These are phyloP conservation scores for Ophiostoma ulmi DNA, from an alignment of 2,329 filamentous ascomycete species.

Conservation along the genomic window DNA sequence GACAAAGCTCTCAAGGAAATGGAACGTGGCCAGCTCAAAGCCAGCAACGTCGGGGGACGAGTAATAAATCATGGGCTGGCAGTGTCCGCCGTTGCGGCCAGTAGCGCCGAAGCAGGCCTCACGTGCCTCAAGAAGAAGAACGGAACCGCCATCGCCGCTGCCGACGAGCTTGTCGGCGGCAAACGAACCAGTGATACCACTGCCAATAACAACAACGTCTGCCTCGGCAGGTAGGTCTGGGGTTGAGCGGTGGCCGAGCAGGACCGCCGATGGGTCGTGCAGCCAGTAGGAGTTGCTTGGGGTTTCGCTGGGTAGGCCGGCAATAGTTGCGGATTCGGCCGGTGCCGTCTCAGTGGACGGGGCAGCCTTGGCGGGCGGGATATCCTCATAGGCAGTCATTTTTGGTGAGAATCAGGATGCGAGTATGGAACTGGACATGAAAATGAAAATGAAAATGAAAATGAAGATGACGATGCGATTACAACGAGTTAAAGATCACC, in stretches of 20 bases:
- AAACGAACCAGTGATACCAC: conserved; percentile 70
- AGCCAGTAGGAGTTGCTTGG: conserved; percentile 71
- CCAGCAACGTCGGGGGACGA: conserved; percentile 55
- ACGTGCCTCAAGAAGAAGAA: conserved; percentile 70
- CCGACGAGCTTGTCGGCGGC: conserved; percentile 58
- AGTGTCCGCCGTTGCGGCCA: conserved; percentile 68
- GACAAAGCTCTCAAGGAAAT: conserved; percentile 55
- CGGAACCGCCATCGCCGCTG: conserved; percentile 39
- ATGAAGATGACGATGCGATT: not conserved
- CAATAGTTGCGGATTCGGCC: conserved; percentile 23
- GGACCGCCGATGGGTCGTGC: conserved; percentile 56
- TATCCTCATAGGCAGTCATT: conserved; percentile 29
- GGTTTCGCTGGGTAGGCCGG: conserved; percentile 55
- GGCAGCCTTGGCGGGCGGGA: conserved; percentile 24
- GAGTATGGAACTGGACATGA: not conserved
- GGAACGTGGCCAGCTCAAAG: conserved; percentile 69
- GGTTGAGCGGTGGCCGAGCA: conserved; percentile 66
- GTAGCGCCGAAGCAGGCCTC: conserved; percentile 82
- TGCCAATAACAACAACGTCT: conserved; percentile 68
- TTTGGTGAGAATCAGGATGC: not conserved
- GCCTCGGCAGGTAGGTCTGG: conserved; percentile 54
- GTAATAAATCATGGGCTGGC: conserved; percentile 65
- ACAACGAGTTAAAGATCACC: not conserved
- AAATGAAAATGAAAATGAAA: not conserved
- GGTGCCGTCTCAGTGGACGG: conserved; percentile 24